Percentiles rank a stretch among this genome's conserved stretches.
Conservation (phyloP, 2,329 filamentous ascomycete genomes). For the Colletotrichum destructivum region DNA sequence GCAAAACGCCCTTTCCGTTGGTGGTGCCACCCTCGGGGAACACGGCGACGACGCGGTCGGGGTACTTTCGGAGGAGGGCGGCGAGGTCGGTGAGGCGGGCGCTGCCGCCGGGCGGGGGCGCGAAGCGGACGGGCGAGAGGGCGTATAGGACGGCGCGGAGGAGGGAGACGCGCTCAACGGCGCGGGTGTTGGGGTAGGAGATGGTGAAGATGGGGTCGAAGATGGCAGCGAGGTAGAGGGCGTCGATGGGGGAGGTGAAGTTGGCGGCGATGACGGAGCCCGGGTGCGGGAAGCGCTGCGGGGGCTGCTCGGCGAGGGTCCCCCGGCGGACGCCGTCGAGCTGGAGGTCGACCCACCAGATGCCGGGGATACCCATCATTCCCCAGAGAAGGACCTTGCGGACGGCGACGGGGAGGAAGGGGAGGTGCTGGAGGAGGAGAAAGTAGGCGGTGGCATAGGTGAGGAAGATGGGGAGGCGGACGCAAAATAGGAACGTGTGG, state of each 20-base stretch:
- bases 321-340: conserved; percentile 97
- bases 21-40: conserved; percentile 97
- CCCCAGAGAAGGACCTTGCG: conserved; percentile 92
- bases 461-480: conserved; percentile 85
- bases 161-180: conserved; percentile 84
- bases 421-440: conserved; percentile 85
- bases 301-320: conserved; percentile 82
- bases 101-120: conserved; percentile 56
- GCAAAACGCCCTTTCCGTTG: conserved; percentile 91
- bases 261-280: conserved; percentile 90
- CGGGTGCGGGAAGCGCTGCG: conserved; percentile 81
- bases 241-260: conserved; percentile 93
- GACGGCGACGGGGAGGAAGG: conserved; percentile 67
- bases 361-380: conserved; percentile 88
- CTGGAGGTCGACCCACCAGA: conserved; percentile 99
- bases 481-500: conserved; percentile 81
- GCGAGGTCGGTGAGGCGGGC: conserved; percentile 72
- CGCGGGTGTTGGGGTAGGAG: conserved; percentile 81
- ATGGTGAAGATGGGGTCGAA: conserved; percentile 96
- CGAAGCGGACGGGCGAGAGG: conserved; percentile 71
- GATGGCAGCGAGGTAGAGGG: conserved; percentile 93
- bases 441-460: conserved; percentile 81
- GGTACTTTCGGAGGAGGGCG: conserved; percentile 76
- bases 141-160: conserved; percentile 82
- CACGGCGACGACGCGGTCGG: conserved; percentile 83